Conservation (phyloP, 306 rosid species). For the Rosa multiflora region DNA sequence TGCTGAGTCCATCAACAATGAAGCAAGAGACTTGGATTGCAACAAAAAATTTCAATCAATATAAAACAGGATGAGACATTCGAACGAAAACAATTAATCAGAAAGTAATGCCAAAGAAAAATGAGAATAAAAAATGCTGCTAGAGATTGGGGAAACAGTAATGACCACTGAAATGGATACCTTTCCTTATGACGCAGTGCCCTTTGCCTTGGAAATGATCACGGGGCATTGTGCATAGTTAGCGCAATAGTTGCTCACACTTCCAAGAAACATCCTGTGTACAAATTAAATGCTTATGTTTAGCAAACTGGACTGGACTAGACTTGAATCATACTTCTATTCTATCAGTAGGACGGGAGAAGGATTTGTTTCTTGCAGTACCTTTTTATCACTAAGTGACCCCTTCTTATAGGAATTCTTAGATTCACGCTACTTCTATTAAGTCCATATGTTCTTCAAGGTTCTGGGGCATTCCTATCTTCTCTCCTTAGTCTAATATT, state of each 20-base stretch:
- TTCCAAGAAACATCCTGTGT: constrained; percentile 90
- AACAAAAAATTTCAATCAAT: background rate
- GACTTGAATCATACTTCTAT: background rate
- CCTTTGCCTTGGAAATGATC: constrained; percentile 61
- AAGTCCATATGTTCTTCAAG: background rate
- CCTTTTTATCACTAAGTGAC: background rate
- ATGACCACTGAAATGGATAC: constrained; percentile 29
- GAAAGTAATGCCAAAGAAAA: constrained; percentile 11
- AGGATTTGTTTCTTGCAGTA: background rate
- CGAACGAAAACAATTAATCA: constrained; percentile 10
- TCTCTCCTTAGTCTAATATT: background rate
- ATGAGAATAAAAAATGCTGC: constrained; percentile 21
- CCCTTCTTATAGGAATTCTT: background rate
- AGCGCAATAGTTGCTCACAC: constrained; percentile 86
- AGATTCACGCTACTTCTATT: background rate
- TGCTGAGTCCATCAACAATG: background rate
- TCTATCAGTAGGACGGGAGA: background rate
- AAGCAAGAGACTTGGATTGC: background rate
- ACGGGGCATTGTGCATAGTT: constrained; percentile 76
- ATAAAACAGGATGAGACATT: background rate
- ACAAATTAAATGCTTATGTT: background rate
- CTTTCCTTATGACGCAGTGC: constrained; percentile 33
- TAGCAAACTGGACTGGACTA: background rate
- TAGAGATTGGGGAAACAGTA: constrained; percentile 18
- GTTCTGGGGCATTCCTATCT: background rate